These are phyloP conservation scores for Rubroboletus pulcherrimus DNA, from an alignment of 768 basidiomycete species.

Conservation along the genomic window DNA sequence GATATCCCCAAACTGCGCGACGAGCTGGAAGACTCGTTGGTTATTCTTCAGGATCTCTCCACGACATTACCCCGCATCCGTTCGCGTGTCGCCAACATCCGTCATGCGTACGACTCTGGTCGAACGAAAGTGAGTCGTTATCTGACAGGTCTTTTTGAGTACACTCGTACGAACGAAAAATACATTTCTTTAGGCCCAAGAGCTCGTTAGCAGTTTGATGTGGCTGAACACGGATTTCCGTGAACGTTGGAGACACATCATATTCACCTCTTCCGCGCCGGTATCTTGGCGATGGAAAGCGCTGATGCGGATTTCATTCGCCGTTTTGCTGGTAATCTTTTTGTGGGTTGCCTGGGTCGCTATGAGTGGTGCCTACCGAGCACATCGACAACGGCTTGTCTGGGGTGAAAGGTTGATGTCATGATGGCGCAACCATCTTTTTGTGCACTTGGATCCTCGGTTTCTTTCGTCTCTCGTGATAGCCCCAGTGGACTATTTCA, in stretches of 20 bases:
- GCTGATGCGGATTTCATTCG: slow-evolving; percentile 57
- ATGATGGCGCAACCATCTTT: slow-evolving; percentile 27
- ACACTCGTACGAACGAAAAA: not conserved
- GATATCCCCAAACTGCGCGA: slow-evolving; percentile 61
- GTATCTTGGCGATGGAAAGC: slow-evolving; percentile 71
- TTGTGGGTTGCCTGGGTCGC: slow-evolving; percentile 59
- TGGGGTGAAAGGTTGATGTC: slow-evolving; percentile 81
- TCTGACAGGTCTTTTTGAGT: not conserved
- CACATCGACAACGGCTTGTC: slow-evolving; percentile 69
- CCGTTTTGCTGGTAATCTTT: slow-evolving; percentile 53
- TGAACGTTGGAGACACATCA: slow-evolving; percentile 68
- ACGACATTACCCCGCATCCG: slow-evolving; percentile 58
- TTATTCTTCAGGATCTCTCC: slow-evolving; percentile 55
- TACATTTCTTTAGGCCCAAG: slow-evolving; percentile 46
- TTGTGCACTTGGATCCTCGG: not conserved
- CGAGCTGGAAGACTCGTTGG: slow-evolving; percentile 59
- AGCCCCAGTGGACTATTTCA: not conserved
- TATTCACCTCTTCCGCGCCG: slow-evolving; percentile 69
- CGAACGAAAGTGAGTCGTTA: slow-evolving; percentile 50
- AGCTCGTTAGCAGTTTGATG: slow-evolving; percentile 57
- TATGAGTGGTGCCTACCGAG: slow-evolving; percentile 63
- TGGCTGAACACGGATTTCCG: slow-evolving; percentile 81
- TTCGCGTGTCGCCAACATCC: slow-evolving; percentile 58
- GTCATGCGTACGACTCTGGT: slow-evolving; percentile 67
- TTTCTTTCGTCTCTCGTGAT: not conserved